phyloP scores from a whole-genome alignment of 1,139 yeast species.

The Pichia sp. region DNA sequence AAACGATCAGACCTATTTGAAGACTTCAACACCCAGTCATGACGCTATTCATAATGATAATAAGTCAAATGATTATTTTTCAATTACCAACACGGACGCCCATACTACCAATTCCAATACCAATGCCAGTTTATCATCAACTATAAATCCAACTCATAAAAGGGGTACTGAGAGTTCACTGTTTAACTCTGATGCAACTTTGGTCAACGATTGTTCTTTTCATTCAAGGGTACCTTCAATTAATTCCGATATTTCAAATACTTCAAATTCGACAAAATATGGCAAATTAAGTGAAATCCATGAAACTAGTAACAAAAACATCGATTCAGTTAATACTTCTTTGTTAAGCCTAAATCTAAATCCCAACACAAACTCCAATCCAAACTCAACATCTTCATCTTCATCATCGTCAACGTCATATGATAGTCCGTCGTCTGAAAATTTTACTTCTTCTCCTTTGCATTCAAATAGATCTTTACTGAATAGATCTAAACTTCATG shows the following conservation, averaged over 20 bases:
- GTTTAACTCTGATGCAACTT: conserved; percentile 13
- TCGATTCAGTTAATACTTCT: not conserved
- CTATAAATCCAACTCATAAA: conserved; percentile 2
- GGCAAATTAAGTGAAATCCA: not conserved
- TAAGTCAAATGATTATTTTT: not conserved
- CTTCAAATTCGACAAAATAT: not conserved
- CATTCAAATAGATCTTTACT: conserved; percentile 5
- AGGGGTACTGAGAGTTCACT: conserved; percentile 6
- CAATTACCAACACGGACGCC: not conserved
- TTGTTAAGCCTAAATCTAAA: not conserved
- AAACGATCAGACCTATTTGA: not conserved
- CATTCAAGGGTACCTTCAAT: conserved; percentile 2
- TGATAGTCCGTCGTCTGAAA: not conserved
- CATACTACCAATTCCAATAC: not conserved
- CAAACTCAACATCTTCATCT: not conserved
- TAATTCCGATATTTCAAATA: conserved; percentile 4
- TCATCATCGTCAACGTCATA: not conserved
- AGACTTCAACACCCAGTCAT: not conserved
- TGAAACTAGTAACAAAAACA: not conserved
- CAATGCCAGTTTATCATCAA: not conserved
- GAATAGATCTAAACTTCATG: conserved; percentile 9
- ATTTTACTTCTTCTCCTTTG: not conserved
- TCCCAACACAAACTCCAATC: not conserved
- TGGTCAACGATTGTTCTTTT: conserved; percentile 4
- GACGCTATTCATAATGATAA: too few species aligned